phyloP scores from a whole-genome alignment of 192 early-diverging fungal species.

The Gigaspora rosea region DNA sequence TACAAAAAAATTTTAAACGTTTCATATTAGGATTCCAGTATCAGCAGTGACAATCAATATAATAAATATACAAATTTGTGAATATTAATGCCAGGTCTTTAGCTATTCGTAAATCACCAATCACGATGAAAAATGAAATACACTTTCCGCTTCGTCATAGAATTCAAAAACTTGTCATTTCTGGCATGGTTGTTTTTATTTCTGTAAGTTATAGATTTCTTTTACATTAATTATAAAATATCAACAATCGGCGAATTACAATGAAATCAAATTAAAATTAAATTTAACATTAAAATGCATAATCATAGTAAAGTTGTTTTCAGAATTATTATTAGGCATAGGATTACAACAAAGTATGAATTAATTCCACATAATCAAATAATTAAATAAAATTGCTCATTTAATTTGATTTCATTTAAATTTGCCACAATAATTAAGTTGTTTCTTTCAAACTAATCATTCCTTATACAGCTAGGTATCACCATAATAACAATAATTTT shows the following conservation, averaged over 20 bases:
- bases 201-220: slow-evolving; percentile 35
- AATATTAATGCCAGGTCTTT: neutral
- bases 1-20: too few relatives aligned
- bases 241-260: neutral
- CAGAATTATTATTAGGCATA: too few relatives aligned
- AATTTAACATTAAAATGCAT: neutral
- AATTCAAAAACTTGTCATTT: slow-evolving; percentile 41
- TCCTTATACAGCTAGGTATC: slow-evolving; percentile 42
- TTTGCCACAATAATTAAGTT: too few relatives aligned
- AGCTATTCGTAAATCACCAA: slow-evolving; percentile 47
- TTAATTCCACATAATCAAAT: too few relatives aligned
- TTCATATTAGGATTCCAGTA: too few relatives aligned
- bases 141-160: slow-evolving; percentile 46
- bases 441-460: neutral
- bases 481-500: slow-evolving; percentile 44
- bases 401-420: too few relatives aligned
- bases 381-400: too few relatives aligned
- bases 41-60: neutral
- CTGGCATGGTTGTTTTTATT: slow-evolving; percentile 45
- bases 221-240: neutral
- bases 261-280: too few relatives aligned
- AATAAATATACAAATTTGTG: neutral
- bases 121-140: slow-evolving; percentile 53
- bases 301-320: neutral
- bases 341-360: too few relatives aligned